phyloP scores from a whole-genome alignment of 441 rosid genomes.

The Corymbia calophylla region DNA sequence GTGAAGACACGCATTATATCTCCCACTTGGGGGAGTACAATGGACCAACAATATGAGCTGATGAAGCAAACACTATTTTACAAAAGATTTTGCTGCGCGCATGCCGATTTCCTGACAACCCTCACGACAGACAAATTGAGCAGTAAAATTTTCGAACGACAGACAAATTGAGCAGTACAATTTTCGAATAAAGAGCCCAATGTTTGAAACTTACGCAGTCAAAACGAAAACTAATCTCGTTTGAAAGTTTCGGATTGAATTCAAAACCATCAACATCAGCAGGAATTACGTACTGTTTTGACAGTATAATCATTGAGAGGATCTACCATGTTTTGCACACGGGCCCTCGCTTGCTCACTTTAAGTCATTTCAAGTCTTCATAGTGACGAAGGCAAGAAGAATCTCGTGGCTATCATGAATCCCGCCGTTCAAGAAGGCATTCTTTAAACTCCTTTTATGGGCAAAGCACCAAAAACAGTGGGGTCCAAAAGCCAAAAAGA shows the following conservation, averaged over 20 bases:
- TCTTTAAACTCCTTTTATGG: neutral
- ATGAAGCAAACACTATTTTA: neutral
- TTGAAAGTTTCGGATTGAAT: neutral
- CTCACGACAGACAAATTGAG: neutral
- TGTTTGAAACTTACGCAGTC: neutral
- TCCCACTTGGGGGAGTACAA: neutral
- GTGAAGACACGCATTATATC: neutral
- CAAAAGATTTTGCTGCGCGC: neutral
- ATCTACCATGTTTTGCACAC: neutral
- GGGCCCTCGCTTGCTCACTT: neutral
- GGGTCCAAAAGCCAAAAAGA: neutral
- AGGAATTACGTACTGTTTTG: neutral
- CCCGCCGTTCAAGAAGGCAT: neutral
- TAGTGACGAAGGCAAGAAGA: neutral
- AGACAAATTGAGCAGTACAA: neutral
- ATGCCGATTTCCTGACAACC: neutral
- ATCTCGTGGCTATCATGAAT: neutral
- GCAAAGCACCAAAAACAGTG: neutral
- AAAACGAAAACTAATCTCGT: neutral
- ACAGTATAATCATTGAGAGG: neutral
- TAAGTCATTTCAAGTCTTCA: neutral
- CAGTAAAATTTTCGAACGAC: neutral
- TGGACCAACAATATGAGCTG: neutral
- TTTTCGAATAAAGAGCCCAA: neutral
- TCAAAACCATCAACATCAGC: neutral